A percentile compares a stretch with the other conserved stretches of the same genome.
Evolutionary conservation across 2,329 filamentous ascomycete genomes (phyloP).

Genomic region (Cytospora chrysosperma): DNA sequence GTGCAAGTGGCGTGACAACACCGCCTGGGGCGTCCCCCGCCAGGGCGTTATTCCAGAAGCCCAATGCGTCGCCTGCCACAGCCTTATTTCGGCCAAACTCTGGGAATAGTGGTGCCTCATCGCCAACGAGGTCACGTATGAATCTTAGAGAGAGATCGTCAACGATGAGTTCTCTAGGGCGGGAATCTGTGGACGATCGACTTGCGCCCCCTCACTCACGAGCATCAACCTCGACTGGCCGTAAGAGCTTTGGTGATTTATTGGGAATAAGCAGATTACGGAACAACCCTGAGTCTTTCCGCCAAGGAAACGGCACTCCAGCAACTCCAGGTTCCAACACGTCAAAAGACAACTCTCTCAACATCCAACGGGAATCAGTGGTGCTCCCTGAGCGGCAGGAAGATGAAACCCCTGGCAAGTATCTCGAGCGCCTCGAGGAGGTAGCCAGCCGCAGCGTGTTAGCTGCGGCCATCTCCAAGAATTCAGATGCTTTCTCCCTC

Average conservation of each 20-base stretch:
- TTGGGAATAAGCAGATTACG: conserved; percentile 76
- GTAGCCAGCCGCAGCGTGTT: conserved; percentile 78
- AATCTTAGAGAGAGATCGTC: conserved; percentile 77
- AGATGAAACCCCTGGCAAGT: conserved; percentile 86
- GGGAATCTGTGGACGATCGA: conserved; percentile 69
- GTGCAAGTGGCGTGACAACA: conserved; percentile 32
- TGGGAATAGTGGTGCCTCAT: conserved; percentile 64
- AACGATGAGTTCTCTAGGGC: conserved; percentile 80
- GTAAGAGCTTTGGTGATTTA: conserved; percentile 90
- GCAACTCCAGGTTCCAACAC: conserved; percentile 67
- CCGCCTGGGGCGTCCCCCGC: conserved; percentile 38
- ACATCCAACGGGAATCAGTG: conserved; percentile 68
- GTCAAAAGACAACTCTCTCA: conserved; percentile 83
- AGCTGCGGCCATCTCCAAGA: conserved; percentile 81
- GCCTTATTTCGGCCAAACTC: conserved; percentile 50
- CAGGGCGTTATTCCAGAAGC: conserved; percentile 33
- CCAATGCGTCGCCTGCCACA: conserved; percentile 46
- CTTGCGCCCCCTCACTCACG: conserved; percentile 66
- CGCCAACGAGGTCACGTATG: conserved; percentile 58
- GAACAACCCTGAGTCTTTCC: conserved; percentile 73
- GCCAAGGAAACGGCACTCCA: conserved; percentile 67
- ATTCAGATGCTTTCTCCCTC: conserved; percentile 77
- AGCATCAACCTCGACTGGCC: conserved; percentile 83
- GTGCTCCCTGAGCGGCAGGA: conserved; percentile 77
- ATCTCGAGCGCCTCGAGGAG: conserved; percentile 80